phyloP scores from a whole-genome alignment of 2,329 filamentous ascomycete genomes.

The Cadophora gregata region DNA sequence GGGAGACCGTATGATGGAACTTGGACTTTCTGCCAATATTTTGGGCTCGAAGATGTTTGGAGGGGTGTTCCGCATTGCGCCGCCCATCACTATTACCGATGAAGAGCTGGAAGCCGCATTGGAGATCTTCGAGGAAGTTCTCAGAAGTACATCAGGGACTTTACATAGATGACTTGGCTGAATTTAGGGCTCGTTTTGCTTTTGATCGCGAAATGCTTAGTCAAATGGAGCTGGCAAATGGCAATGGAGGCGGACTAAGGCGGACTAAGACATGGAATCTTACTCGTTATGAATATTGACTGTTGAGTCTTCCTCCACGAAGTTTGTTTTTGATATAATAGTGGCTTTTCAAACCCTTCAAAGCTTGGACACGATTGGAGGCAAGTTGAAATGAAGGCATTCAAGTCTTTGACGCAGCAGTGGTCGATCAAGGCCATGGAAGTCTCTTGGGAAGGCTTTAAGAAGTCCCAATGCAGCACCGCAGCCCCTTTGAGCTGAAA shows the following conservation, averaged over 20 bases:
- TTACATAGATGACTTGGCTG: constrained; percentile 13
- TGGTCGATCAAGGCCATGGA: background rate
- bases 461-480: background rate
- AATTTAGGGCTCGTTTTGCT: background rate
- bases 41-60: constrained; percentile 59
- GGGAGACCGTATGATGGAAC: constrained; percentile 53
- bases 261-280: background rate
- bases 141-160: constrained; percentile 42
- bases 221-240: background rate
- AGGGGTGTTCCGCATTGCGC: constrained; percentile 64
- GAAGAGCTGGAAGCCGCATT: constrained; percentile 58
- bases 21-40: constrained; percentile 63
- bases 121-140: constrained; percentile 61
- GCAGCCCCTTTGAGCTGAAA: too few species aligned
- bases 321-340: background rate
- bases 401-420: background rate
- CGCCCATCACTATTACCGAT: constrained; percentile 62
- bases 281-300: background rate
- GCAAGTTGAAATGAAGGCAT: background rate
- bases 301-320: background rate
- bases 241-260: too few species aligned
- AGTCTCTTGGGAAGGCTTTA: background rate
- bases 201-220: background rate
- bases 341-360: background rate
- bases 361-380: too few species aligned